Evolutionary conservation across 2,329 filamentous ascomycete species (phyloP).

Genomic region (Stylonectria norvegica): DNA sequence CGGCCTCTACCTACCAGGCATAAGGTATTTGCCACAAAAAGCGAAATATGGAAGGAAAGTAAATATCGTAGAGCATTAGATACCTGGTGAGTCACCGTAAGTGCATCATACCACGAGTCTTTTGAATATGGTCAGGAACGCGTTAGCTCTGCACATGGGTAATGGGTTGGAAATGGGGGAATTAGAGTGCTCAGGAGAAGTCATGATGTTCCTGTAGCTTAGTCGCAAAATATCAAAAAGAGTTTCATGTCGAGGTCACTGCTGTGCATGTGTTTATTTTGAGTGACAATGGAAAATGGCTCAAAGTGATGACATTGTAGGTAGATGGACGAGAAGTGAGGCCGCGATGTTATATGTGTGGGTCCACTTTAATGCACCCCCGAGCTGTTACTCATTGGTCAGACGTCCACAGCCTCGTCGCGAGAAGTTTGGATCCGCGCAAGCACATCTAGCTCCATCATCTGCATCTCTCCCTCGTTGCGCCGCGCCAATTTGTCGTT

Average conservation of each 20-base stretch:
- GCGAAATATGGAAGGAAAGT: constrained; percentile 12
- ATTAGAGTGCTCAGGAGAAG: constrained; percentile 25
- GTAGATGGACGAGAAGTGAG: too few relatives aligned
- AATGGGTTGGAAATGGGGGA: constrained; percentile 21
- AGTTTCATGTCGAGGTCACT: constrained; percentile 1
- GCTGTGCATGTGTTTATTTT: too few relatives aligned
- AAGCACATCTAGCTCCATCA: constrained; percentile 20
- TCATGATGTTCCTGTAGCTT: constrained; percentile 16
- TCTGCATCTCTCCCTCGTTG: constrained; percentile 17
- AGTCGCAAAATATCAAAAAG: constrained; percentile 9
- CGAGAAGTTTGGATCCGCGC: constrained; percentile 37
- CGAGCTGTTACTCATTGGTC: constrained; percentile 28
- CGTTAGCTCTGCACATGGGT: constrained; percentile 23
- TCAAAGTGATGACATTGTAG: too few relatives aligned
- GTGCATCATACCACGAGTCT: constrained; percentile 18
- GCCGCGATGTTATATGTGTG: too few relatives aligned
- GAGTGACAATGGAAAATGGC: too few relatives aligned
- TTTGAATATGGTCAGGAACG: constrained; percentile 24
- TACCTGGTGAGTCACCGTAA: constrained; percentile 8
- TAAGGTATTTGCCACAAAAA: constrained; percentile 46
- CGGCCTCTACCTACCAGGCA: constrained; percentile 95
- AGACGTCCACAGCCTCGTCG: constrained; percentile 31
- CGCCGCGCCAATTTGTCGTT: constrained; percentile 21
- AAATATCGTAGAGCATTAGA: constrained; percentile 19
- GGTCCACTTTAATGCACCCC: too few relatives aligned